Evolutionary conservation across 2,329 filamentous ascomycete genomes (phyloP).

Genomic region (Pyricularia sp.): DNA sequence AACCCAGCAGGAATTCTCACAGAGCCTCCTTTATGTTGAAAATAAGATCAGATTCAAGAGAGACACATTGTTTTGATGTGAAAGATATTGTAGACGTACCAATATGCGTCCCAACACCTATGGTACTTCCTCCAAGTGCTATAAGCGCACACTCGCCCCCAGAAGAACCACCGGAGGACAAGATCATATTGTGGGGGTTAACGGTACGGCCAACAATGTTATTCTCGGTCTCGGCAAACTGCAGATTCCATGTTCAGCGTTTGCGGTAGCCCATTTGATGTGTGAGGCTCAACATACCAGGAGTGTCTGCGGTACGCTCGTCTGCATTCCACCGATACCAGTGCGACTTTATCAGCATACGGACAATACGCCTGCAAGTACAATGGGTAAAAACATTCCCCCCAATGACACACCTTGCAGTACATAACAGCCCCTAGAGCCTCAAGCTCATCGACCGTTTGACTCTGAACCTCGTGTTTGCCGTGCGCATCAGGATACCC

Average conservation of each 20-base stretch:
- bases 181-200: conserved; percentile 45
- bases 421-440: conserved; percentile 16
- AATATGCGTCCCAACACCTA: conserved; percentile 55
- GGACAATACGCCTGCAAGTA: too few relatives aligned
- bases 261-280: conserved; percentile 33
- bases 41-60: not conserved
- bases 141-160: conserved; percentile 56
- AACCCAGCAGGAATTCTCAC: not conserved
- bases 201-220: conserved; percentile 50
- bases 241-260: conserved; percentile 39
- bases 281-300: conserved; percentile 45
- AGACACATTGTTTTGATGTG: not conserved
- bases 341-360: not conserved
- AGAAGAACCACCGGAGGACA: conserved; percentile 52
- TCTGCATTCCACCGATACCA: not conserved
- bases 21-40: not conserved
- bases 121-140: conserved; percentile 39
- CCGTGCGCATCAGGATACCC: conserved; percentile 25
- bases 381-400: not conserved
- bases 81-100: conserved; percentile 12
- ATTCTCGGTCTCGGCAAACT: conserved; percentile 56
- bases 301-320: conserved; percentile 12
- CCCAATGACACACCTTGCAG: conserved; percentile 9
- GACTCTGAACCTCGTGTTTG: conserved; percentile 10
- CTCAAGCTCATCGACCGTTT: conserved; percentile 17